phyloP scores from a whole-genome alignment of 1,139 yeast species.

The Keqinozyma sinolaborantium region DNA sequence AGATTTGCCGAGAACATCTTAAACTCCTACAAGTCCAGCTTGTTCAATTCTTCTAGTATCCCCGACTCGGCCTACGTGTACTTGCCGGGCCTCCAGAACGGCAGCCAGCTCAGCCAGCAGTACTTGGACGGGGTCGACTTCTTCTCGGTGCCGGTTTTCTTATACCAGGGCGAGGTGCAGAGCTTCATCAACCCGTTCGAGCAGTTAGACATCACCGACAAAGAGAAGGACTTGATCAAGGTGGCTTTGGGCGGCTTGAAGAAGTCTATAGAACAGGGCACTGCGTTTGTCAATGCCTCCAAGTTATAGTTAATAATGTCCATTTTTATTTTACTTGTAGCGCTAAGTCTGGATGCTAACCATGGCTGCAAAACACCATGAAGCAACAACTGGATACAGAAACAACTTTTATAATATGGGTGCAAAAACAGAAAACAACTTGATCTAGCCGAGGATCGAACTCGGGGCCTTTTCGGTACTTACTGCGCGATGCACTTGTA shows the following conservation, averaged over 20 bases:
- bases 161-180: constrained; percentile 48
- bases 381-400: too few species aligned
- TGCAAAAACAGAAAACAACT: constrained; percentile 10
- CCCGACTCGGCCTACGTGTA: constrained; percentile 61
- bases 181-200: constrained; percentile 45
- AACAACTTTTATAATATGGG: too few species aligned
- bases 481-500: constrained; percentile 23
- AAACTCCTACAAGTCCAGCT: constrained; percentile 34
- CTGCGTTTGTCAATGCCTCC: constrained; percentile 49
- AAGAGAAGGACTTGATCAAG: constrained; percentile 46
- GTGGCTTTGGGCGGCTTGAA: constrained; percentile 54
- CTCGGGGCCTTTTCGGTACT: constrained; percentile 32
- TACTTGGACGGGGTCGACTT: constrained; percentile 43
- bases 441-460: constrained; percentile 34
- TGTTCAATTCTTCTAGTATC: constrained; percentile 18
- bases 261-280: constrained; percentile 59
- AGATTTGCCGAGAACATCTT: constrained; percentile 56
- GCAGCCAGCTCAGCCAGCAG: constrained; percentile 38
- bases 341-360: too few species aligned
- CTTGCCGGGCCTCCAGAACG: constrained; percentile 54
- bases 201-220: constrained; percentile 27
- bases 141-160: constrained; percentile 60
- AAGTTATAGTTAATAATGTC: constrained; percentile 30
- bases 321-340: too few species aligned
- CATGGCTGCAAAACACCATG: too few species aligned